Conservation (phyloP, 2,329 filamentous ascomycete genomes). For the Escovopsis sp. region DNA sequence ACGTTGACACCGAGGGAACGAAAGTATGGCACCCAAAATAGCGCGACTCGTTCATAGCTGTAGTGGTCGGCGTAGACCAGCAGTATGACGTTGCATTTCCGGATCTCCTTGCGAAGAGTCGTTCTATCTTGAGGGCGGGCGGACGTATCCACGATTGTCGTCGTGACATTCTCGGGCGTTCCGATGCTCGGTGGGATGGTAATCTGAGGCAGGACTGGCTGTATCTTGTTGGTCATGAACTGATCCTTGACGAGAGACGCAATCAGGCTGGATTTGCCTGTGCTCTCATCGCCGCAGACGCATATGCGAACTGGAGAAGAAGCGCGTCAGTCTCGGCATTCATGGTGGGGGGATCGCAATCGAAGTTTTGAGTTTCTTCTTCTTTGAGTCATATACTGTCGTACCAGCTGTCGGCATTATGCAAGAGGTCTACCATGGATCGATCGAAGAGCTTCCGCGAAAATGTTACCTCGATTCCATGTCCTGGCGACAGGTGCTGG, state of each 20-base stretch:
- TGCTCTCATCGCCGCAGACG: slow-evolving; percentile 90
- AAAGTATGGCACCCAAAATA: slow-evolving; percentile 99
- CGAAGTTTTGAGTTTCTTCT: background rate
- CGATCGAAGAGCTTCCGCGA: slow-evolving; percentile 1
- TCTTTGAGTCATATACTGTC: background rate
- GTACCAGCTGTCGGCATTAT: slow-evolving; percentile 14
- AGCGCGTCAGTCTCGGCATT: slow-evolving; percentile 1
- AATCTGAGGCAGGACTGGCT: slow-evolving; percentile 84
- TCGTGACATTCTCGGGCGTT: slow-evolving; percentile 92
- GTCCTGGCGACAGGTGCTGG: slow-evolving; percentile 3
- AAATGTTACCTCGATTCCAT: slow-evolving; percentile 7
- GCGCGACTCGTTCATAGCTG: slow-evolving; percentile 90
- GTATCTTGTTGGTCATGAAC: slow-evolving; percentile 91
- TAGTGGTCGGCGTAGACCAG: slow-evolving; percentile 98
- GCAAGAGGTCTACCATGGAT: slow-evolving; percentile 2
- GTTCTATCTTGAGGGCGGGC: slow-evolving; percentile 86
- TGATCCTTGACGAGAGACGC: slow-evolving; percentile 94
- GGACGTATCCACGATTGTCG: slow-evolving; percentile 94
- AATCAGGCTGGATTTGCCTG: slow-evolving; percentile 87
- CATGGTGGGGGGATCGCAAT: background rate
- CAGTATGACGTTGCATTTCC: slow-evolving; percentile 92
- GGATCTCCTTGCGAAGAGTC: slow-evolving; percentile 81
- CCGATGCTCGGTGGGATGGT: slow-evolving; percentile 87
- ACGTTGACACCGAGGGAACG: slow-evolving; percentile 97
- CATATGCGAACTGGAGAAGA: slow-evolving; percentile 60